Base-by-base conservation (phyloP, 148 eudicot species). In the Rhododendron simsii region DNA sequence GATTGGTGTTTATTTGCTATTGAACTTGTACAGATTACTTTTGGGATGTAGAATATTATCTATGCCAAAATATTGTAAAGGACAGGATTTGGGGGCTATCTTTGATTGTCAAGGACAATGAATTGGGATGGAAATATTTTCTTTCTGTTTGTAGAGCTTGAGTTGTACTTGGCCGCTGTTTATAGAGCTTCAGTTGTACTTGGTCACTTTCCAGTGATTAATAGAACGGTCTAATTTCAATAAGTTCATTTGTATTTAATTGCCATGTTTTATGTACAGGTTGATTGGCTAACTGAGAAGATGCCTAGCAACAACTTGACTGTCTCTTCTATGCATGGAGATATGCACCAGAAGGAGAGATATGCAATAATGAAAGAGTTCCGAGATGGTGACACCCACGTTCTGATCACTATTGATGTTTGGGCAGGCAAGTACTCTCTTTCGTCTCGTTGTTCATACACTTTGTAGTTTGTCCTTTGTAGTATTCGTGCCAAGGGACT, bases 311-410 rank as follows among this genome's bases (percentile, higher is more conserved):
- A 93, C 87, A 95, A 97, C 86, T 97, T 97, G 45, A 95, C 98
- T 8, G 99, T 97, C 81, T 97, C 99, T 26, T 92, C 98, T 15
- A 97, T 97, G 98, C 99, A 97, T 86, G 99, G 99, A 88, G 98
- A 93, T 84, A 95, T 97, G 98, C 98, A 96, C 71, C 98, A 97
- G 86, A 97, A 95, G 89, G 99, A 97, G 87, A 87, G 99, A 87
- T 98, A 97, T 93, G 99, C 98, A 78, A 94, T 95, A 28, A 97
- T 97, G 99, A 86, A 61, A n/a, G 98, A 95, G 85, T 97, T 97
- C 65, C 90, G 98, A 53, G 85, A 88, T 81, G 98, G 96, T 73
- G 89, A 89, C 23, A 97, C 99, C 76, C 94, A 98, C 79, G 99
- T 97, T 67, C 90, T 97, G 71, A 97, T 97, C 88, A 97, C 99